Evolutionary conservation across 2,329 filamentous ascomycete species (phyloP), one percentile per base, ranked within the genome.

Genomic region (Rhexocercosporidium sp.): DNA sequence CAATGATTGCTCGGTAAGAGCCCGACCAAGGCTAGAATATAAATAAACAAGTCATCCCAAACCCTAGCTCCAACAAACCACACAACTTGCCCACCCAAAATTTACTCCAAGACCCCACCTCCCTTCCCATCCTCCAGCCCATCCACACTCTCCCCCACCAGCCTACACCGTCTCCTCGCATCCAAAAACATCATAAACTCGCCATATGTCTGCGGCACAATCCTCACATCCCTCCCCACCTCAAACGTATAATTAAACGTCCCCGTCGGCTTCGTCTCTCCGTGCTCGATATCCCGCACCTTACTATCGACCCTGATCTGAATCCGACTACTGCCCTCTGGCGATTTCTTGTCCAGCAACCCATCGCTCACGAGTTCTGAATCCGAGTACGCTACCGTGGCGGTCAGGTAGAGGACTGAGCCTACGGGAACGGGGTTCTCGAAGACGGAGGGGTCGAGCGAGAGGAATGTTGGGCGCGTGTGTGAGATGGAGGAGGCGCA

Each of bases 201-300:
- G 4, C 71, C 73, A 71, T 81, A 81, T 1, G 74, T 76, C 70
- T 77, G 73, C 3, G 90, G 90, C 81, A 92, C 87, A 22, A 92
- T 86, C 73, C 87, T 84, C 54, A 92, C 82, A 72, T 90, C 85
- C 73, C 83, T 86, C 64, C 88, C 85, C 1, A 92, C 88, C 63
- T 85, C 82, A 75, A 92, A 92, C 0, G 90, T 92, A 74, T 92
- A 92, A 73, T 91, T 90, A 79, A 92, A 92, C 70, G 89, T 87
- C 0, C 90, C 90, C 0, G 90, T 92, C 2, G 88, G 87, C 74
- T 90, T 91, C 64, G 85, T 85, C 66, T 83, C 83, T 6, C 88
- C 89, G 73, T 92, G 89, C 77, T 91, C 89, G 6, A 92, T 86
- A 77, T 91, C 86, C 22, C 88, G 81, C 3, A 92, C 89, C 73